A percentile compares a stretch with the other conserved stretches of the same genome.
These are phyloP conservation scores for Trichocladium antarcticum DNA, from an alignment of 495 filamentous ascomycete species.

Conservation along the genomic window DNA sequence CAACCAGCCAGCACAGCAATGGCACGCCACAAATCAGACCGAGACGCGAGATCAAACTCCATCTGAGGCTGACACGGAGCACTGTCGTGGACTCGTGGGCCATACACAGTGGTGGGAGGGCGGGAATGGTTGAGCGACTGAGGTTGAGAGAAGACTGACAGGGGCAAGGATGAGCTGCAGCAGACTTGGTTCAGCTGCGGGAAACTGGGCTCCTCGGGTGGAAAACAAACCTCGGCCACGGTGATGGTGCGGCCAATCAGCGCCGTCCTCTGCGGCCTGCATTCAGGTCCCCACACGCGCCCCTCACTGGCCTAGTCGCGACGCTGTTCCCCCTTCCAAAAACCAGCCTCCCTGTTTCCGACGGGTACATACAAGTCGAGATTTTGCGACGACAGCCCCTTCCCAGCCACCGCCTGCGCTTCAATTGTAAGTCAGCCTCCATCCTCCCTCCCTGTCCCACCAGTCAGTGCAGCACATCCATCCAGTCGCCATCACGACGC, in stretches of 20 bases:
- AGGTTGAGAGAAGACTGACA: no score
- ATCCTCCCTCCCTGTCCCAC: neutral
- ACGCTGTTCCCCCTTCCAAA: constrained; percentile 5
- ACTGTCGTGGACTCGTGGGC: no score
- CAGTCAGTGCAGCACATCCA: neutral
- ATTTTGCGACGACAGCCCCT: constrained; percentile 14
- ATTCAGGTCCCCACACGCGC: constrained; percentile 20
- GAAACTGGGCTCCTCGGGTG: constrained; percentile 2
- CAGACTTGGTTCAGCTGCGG: no score
- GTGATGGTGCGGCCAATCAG: constrained; percentile 19
- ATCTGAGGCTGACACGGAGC: no score
- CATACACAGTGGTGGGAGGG: no score
- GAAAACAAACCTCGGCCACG: constrained; percentile 23
- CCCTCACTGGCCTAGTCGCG: constrained; percentile 10
- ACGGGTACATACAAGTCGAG: neutral
- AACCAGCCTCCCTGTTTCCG: constrained; percentile 14
- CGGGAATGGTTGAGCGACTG: no score
- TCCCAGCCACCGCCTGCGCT: constrained; percentile 7
- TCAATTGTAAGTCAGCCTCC: constrained; percentile 9
- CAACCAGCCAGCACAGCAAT: no score
- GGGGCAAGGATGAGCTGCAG: no score
- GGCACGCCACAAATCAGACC: no score
- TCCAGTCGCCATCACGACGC: neutral
- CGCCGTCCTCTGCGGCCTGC: neutral
- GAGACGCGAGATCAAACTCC: no score